These are phyloP conservation scores for Brasenia schreberi DNA, from an alignment of 164 flowering plant species.

Conservation along the genomic window DNA sequence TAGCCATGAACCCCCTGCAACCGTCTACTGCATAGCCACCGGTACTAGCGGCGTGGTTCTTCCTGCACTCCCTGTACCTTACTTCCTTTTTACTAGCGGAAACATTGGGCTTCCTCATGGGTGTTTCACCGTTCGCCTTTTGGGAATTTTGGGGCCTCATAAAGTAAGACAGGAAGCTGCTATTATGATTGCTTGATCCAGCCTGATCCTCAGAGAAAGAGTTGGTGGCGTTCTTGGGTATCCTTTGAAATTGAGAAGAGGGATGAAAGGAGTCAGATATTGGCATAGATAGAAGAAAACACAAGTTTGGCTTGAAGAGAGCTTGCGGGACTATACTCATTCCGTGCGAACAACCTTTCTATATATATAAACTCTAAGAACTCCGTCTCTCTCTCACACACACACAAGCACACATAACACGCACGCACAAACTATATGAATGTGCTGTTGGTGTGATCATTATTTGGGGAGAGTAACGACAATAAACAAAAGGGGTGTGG, in stretches of 20 bases:
- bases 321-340: neutral
- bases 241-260: constrained; percentile 4
- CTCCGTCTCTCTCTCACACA: neutral
- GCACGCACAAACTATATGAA: no score
- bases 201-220: neutral
- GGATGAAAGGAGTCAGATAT: constrained; percentile 8
- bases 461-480: neutral
- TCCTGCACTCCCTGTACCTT: constrained; percentile 24
- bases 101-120: neutral
- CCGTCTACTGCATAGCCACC: constrained; percentile 30
- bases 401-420: no score
- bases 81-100: constrained; percentile 6
- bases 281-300: constrained; percentile 5
- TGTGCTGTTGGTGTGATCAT: neutral
- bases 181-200: constrained; percentile 1
- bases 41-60: constrained; percentile 26
- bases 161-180: neutral
- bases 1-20: constrained; percentile 26
- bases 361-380: neutral
- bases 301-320: neutral
- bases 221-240: constrained; percentile 1
- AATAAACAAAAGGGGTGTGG: neutral
- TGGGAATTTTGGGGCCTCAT: constrained; percentile 16
- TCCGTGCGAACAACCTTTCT: neutral
- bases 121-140: neutral